Conservation (phyloP, 495 filamentous ascomycete genomes). For the Neurospora hispaniola region DNA sequence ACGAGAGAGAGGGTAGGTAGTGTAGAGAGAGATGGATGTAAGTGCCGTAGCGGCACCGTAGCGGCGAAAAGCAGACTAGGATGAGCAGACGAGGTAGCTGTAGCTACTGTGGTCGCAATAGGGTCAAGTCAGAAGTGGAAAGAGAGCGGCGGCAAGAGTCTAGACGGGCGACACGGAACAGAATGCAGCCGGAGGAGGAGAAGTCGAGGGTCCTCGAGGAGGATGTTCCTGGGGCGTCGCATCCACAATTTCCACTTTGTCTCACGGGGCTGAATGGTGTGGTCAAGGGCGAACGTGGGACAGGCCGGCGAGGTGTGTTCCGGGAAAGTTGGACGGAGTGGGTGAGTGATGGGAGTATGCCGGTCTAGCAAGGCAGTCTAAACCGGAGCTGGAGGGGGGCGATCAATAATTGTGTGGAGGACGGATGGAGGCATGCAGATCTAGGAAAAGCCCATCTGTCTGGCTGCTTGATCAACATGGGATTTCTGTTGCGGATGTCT, state of each 20-base stretch:
- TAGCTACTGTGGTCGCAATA: background rate
- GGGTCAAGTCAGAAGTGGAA: background rate
- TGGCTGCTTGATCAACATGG: background rate
- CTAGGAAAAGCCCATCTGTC: background rate
- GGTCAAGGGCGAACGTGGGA: background rate
- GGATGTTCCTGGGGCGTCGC: background rate
- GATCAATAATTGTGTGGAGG: background rate
- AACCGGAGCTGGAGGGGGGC: background rate
- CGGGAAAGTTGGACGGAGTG: background rate
- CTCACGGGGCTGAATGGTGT: background rate
- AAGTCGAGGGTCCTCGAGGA: background rate
- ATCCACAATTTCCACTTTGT: background rate
- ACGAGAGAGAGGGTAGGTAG: background rate
- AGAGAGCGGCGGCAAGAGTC: background rate
- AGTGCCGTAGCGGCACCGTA: background rate
- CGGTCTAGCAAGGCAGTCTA: too few relatives aligned
- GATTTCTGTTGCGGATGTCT: background rate
- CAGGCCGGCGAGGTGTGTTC: background rate
- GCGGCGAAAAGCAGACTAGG: background rate
- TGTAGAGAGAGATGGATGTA: background rate
- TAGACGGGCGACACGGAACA: background rate
- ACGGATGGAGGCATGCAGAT: background rate
- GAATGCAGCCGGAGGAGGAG: background rate
- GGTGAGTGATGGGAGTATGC: background rate
- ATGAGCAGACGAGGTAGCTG: background rate